Conservation (phyloP, 345 rosid genomes). For the Salix exigua region DNA sequence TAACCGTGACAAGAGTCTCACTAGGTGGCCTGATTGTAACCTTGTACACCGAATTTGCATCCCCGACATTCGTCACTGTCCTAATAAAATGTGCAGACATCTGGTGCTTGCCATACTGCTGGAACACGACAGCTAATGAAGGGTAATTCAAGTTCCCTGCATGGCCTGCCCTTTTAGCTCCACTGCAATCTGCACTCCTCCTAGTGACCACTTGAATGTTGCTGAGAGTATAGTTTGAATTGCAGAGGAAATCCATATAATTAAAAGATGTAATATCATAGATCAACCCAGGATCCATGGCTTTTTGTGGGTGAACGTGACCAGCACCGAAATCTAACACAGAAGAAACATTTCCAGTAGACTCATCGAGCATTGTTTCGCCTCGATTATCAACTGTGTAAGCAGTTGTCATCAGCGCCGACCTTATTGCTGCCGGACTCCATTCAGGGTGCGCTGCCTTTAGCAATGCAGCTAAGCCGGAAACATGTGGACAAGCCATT, state of each 20-base stretch:
- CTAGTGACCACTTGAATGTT: conserved; percentile 22
- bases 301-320: conserved; percentile 32
- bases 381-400: conserved; percentile 31
- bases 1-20: conserved; percentile 7
- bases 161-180: conserved; percentile 33
- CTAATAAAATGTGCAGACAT: conserved; percentile 32
- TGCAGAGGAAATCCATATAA: conserved; percentile 31
- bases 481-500: conserved; percentile 37
- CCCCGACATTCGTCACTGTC: conserved; percentile 32
- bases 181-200: conserved; percentile 28
- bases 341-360: conserved; percentile 26
- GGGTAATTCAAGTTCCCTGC: conserved; percentile 34
- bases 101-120: conserved; percentile 25
- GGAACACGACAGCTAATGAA: conserved; percentile 26
- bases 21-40: conserved; percentile 15
- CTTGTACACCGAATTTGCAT: conserved; percentile 19
- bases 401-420: conserved; percentile 38
- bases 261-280: conserved; percentile 24
- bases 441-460: conserved; percentile 35
- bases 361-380: conserved; percentile 26
- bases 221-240: conserved; percentile 21
- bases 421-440: conserved; percentile 28
- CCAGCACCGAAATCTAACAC: conserved; percentile 32
- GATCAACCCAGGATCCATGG: conserved; percentile 28
- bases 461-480: conserved; percentile 30